Evolutionary conservation across 2,329 filamentous ascomycete species (phyloP), one percentile per base, ranked within the genome.

Genomic region (Penicillium thymicola): DNA sequence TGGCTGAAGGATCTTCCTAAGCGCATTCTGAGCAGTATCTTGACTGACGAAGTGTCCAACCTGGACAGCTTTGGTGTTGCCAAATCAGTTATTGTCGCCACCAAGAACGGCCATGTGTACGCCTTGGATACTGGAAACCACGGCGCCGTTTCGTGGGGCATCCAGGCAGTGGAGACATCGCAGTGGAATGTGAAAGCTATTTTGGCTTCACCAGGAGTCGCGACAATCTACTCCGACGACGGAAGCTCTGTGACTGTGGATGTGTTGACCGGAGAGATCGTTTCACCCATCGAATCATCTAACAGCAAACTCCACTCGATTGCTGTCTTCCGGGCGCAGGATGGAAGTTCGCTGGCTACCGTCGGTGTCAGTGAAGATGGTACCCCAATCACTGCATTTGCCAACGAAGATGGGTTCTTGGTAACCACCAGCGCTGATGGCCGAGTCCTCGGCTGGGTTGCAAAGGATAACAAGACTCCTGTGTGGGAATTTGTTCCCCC

Each of bases 51-150:
- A 32, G 82, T 83, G 0, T 79, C 82, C 9, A 76, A 80, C 16
- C 60, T 77, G 18, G 69, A 73, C 45, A 85, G 81, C 38, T 97
- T 97, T 72, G 93, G 93, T 5, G 93, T 97, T 75, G 88, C 90
- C 72, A 96, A 96, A 75, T 78, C 93, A 32, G 83, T 92, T 6
- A 80, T 97, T 55, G 79, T 96, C 49, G 92, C 88, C 6, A 96
- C 92, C 2, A 82, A 85, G 53, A 87, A 86, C 55, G 92, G 92
- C 14, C 87, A 89, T 62, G 76, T 97, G 18, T 89, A 92, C 63
- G 90, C 88, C 3, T 78, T 99, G 21, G 87, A 96, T 72, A 85
- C 87, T 34, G 90, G 87, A 25, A 87, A 86, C 57, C 81, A 88
- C 13, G 92, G 92, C 4, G 81, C 81, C 36, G 78, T 96, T 10